These are phyloP conservation scores for Erodium texanum DNA, from an alignment of 441 rosid genomes.

Conservation along the genomic window DNA sequence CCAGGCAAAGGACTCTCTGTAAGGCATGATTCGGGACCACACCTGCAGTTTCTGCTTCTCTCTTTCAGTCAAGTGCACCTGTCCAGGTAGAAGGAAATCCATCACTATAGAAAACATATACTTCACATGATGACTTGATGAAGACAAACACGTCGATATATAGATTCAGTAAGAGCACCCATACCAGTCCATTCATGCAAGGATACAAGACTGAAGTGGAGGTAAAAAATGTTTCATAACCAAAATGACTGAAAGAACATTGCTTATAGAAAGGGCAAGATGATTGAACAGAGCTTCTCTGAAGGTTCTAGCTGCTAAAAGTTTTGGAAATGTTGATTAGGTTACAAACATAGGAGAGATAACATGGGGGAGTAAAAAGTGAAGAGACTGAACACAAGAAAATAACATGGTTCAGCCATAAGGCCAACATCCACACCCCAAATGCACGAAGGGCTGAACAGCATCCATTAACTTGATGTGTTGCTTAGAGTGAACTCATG, in stretches of 20 bases:
- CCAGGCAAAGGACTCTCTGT: constrained; percentile 97
- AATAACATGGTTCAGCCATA: not conserved
- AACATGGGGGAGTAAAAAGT: not conserved
- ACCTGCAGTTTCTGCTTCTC: constrained; percentile 98
- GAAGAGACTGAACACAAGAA: not conserved
- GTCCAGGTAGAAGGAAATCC: constrained; percentile 20
- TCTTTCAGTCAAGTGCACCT: constrained; percentile 92
- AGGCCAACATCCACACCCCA: not conserved
- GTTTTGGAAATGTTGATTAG: not conserved
- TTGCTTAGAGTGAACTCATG: too few species aligned
- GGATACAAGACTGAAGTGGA: not conserved
- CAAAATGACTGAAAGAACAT: not conserved
- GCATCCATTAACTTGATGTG: too few species aligned
- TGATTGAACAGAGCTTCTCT: not conserved
- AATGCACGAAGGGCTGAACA: not conserved
- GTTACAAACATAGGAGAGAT: too few species aligned
- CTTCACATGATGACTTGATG: not conserved
- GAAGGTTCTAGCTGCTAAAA: not conserved
- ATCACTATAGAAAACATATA: constrained; percentile 2
- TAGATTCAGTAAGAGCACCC: not conserved
- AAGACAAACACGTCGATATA: not conserved
- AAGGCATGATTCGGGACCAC: constrained; percentile 99
- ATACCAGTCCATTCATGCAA: not conserved
- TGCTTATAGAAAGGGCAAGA: not conserved
- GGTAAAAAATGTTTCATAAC: too few species aligned